Evolutionary conservation across 306 rosid genomes (phyloP).

Genomic region (Quercus variabilis): DNA sequence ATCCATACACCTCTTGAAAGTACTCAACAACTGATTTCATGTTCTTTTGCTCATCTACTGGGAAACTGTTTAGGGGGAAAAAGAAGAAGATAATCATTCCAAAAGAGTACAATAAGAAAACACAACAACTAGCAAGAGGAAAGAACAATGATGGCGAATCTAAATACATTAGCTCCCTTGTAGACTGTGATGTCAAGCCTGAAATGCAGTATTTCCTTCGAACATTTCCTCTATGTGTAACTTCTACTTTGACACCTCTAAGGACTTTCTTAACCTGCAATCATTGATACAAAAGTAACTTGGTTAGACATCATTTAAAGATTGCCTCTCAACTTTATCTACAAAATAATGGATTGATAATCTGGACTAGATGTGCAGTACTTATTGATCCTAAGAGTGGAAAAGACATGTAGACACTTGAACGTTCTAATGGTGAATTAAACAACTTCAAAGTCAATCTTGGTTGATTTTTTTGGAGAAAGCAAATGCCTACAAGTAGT

Average conservation of each 20-base stretch:
- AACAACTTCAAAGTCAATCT: too few species aligned
- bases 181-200: too few species aligned
- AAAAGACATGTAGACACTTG: too few species aligned
- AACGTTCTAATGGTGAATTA: too few species aligned
- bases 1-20: constrained; percentile 46
- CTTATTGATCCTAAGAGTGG: too few species aligned
- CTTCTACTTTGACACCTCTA: constrained; percentile 50
- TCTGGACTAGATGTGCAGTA: not conserved
- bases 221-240: constrained; percentile 42
- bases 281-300: not conserved
- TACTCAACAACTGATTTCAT: constrained; percentile 49
- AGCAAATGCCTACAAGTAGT: not conserved
- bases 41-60: too few species aligned
- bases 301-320: constrained; percentile 17
- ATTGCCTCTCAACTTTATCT: not conserved
- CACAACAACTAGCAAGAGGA: not conserved
- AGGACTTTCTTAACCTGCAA: constrained; percentile 44
- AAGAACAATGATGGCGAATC: too few species aligned
- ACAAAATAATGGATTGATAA: not conserved
- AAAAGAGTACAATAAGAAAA: not conserved
- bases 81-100: not conserved
- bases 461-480: not conserved
- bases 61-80: constrained; percentile 30
- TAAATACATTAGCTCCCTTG: too few species aligned
- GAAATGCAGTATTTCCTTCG: too few species aligned